A percentile compares a stretch with the other conserved stretches of the same genome.
Conservation (phyloP, 2,329 filamentous ascomycete genomes). For the Ceratocystis colombiana region DNA sequence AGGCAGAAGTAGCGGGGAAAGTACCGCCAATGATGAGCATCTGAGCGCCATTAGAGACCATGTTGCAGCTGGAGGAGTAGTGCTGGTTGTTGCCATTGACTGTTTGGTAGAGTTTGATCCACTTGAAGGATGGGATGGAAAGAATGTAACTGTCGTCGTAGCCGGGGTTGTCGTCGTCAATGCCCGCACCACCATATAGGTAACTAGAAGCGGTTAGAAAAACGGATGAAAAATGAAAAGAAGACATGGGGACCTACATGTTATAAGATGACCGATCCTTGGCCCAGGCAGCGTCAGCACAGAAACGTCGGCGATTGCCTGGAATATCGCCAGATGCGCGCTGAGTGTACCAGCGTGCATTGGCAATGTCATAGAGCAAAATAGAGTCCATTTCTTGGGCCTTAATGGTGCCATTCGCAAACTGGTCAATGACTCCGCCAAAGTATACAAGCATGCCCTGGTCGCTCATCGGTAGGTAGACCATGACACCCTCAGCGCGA, state of each 20-base stretch:
- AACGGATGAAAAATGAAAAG: not conserved
- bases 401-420: constrained; percentile 39
- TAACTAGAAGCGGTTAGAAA: constrained; percentile 37
- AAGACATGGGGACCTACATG: constrained; percentile 39
- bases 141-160: constrained; percentile 55
- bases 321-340: constrained; percentile 46
- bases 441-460: constrained; percentile 52
- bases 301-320: constrained; percentile 46
- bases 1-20: constrained; percentile 41
- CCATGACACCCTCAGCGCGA: constrained; percentile 50
- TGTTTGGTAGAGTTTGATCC: constrained; percentile 47
- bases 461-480: constrained; percentile 51
- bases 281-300: constrained; percentile 51
- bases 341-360: constrained; percentile 51
- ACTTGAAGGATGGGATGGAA: constrained; percentile 52
- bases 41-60: constrained; percentile 44
- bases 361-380: constrained; percentile 51
- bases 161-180: constrained; percentile 38
- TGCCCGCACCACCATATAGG: constrained; percentile 48
- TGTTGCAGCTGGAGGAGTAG: constrained; percentile 49
- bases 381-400: constrained; percentile 42
- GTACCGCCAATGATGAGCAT: constrained; percentile 55
- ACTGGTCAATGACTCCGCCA: constrained; percentile 42
- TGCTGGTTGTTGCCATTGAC: constrained; percentile 35
- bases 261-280: constrained; percentile 53